Base-by-base conservation (phyloP, 371 early-diverging fungal species). In the Dinochytrium kinnereticum region DNA sequence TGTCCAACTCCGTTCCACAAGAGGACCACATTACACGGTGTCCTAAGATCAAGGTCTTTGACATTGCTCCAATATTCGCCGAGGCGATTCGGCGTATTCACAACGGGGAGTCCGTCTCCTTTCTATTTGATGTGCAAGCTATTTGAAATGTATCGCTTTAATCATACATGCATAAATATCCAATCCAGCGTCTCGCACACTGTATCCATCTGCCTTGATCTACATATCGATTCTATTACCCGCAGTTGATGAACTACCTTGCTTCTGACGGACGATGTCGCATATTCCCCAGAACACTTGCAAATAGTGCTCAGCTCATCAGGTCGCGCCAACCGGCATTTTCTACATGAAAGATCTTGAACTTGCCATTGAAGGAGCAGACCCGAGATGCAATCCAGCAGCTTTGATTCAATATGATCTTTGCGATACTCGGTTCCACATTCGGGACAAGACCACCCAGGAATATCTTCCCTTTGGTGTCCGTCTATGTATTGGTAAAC, bases 71-170 rank as follows among this genome's bases (percentile, higher is more conserved):
- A 0, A 88, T 92, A 21, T 92, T 98, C 76, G 92, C 94, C 36
- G 99, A 97, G 81, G 96, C 97, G 21, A 96, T 97, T 75, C 88
- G 99, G 37, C 86, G 99, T 66, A 96, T 92, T 33, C 96, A 97
- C 84, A 92, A 96, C 78, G 99, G 99, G 59, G 99, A 98, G 85
- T 90, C 90, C 69, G 90, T 98, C 36, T 90, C 91, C 71, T 92
- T 91, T 81, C 84, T 96, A 66, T 96, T 96, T 69, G 69, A 68
- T 34, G 66, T 40, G 30, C 49, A 66, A 38, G 66, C 66, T 26
- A 66, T 66, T 30, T 66, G n/a, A 66, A 61, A 13, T 7, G 36
- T 24, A 5, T 24, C 5, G 5, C 26, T n/a, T n/a, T n/a, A n/a
- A 15, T 53, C 26, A 24, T 7, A 53, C 26, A 53, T 15, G 26